Evolutionary conservation across 1,284 basidiomycete species (phyloP), one percentile per base, ranked within the genome.

Genomic region (Gomphus bonarii): DNA sequence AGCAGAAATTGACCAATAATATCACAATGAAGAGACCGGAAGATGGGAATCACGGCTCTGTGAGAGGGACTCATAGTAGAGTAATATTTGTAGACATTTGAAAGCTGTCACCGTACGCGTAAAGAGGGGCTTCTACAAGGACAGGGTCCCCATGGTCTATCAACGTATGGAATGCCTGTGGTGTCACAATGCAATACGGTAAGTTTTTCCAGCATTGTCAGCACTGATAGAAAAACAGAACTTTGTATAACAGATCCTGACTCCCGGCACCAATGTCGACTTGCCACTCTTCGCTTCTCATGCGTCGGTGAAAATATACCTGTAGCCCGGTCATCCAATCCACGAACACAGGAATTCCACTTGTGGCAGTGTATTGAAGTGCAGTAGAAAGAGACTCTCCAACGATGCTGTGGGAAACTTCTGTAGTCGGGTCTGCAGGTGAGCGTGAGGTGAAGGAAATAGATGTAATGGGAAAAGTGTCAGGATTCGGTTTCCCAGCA

Each of bases 231-330:
- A 16, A 38, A 52, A 52, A 36, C 30, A 47, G 68, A 1, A 58
- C 89, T 78, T 95, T 95, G 72, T 78, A 87, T 57, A 97, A 80
- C 59, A 95, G 68, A 73, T 97, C 93, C 71, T 95, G 92, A 50
- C 87, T 90, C 6, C 94, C 95, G 47, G 77, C 77, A 0, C 93
- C 93, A 12, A 95, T 72, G 50, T 82, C 85, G 3, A 95, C 68
- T 47, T 76, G 72, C 91, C 91, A 97, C 11, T 71, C 70, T 59
- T 85, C 83, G 6, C 75, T 75, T 52, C 68, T 68, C 62, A 72
- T 73, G 53, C 85, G 70, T 10, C 77, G 78, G 62, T 92, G 90
- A 50, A 79, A 76, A 4, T 67, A 65, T 63, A 79, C 79, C 69
- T 94, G 90, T 55, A 91, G 70, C 1, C 77, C 78, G 57, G 75